phyloP scores from a whole-genome alignment of 2,329 filamentous ascomycete genomes.

The Juglanconis sp. region DNA sequence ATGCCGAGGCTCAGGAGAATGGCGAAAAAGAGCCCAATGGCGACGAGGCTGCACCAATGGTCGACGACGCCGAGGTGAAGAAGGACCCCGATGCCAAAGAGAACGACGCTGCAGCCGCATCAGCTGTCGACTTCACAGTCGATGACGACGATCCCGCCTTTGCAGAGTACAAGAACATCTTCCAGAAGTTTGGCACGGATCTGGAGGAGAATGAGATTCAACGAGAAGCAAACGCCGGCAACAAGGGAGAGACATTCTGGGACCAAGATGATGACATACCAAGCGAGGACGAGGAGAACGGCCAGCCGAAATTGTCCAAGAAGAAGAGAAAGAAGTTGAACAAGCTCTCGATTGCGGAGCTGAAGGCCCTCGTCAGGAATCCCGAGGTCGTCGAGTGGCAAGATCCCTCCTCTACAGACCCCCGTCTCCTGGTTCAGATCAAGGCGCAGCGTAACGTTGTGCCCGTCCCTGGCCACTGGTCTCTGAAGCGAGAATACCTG shows the following conservation, averaged over 20 bases:
- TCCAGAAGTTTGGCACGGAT: constrained; percentile 71
- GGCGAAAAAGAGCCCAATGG: background rate
- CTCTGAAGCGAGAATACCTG: constrained; percentile 91
- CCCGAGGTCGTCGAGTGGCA: constrained; percentile 98
- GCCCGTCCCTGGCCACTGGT: constrained; percentile 92
- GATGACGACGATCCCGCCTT: constrained; percentile 73
- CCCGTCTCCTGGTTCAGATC: constrained; percentile 84
- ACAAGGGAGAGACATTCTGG: constrained; percentile 82
- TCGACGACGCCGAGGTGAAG: constrained; percentile 41
- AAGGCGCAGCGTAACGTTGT: constrained; percentile 95
- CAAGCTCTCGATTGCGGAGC: constrained; percentile 89
- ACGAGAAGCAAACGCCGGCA: constrained; percentile 63
- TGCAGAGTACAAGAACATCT: constrained; percentile 78
- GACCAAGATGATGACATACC: constrained; percentile 84
- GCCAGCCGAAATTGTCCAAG: constrained; percentile 75
- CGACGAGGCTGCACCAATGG: constrained; percentile 21
- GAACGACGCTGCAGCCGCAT: constrained; percentile 35
- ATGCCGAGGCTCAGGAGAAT: constrained; percentile 16
- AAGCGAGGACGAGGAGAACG: constrained; percentile 72
- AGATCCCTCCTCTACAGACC: constrained; percentile 87
- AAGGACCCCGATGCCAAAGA: constrained; percentile 34
- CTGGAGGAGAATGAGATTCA: constrained; percentile 60
- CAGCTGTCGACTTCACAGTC: constrained; percentile 47
- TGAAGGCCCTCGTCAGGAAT: constrained; percentile 86
- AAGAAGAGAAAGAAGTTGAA: constrained; percentile 90